Base-by-base conservation (phyloP, 1,284 basidiomycete genomes). In the Amylostereum areolatum region DNA sequence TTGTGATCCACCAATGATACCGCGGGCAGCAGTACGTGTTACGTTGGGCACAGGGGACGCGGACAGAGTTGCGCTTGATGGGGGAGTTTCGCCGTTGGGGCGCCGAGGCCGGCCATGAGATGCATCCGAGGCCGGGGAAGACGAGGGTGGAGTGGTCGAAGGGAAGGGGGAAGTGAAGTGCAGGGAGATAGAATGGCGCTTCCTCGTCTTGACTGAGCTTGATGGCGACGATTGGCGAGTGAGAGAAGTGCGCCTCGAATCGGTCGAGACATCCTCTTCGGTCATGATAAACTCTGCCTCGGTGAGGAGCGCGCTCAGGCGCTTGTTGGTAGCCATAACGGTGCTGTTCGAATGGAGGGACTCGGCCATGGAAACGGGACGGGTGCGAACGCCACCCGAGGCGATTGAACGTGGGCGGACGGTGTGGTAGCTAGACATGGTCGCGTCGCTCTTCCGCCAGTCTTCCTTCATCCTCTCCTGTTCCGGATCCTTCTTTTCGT, bases 381-480 rank as follows among this genome's bases (percentile, higher is more conserved):
- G 73, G 1, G 78, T 70, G 31, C 75, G 74, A 51, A 66, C 70
- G 33, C 71, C 73, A 24, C 46, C 49, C 11, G 55, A 52, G 10
- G 70, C 54, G n/a, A 60, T 57, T 35, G 71, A 69, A 27, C 74
- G 72, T 41, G 82, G 78, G 32, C 84, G 76, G 51, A 85, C 77
- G 31, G 85, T 88, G 53, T 77, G 74, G 59, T 83, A 79, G 59
- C 83, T 83, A 36, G 62, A 61, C 62, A 83, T 79, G 9, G 84
- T 86, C 5, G 85, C 80, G 64, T 89, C 86, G 56, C 83, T 86
- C 65, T 83, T 84, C 55, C 85, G 68, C 78, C 81, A 83, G 33
- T 73, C 68, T 54, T 87, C 84, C 66, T 81, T 85, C 57, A 60
- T 59, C 43, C 60, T 66, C 52, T 62, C 63, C 42, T 61, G 63